Evolutionary conservation across 768 basidiomycete species (phyloP).

Genomic region (Cystofilobasidium bisporidii): DNA sequence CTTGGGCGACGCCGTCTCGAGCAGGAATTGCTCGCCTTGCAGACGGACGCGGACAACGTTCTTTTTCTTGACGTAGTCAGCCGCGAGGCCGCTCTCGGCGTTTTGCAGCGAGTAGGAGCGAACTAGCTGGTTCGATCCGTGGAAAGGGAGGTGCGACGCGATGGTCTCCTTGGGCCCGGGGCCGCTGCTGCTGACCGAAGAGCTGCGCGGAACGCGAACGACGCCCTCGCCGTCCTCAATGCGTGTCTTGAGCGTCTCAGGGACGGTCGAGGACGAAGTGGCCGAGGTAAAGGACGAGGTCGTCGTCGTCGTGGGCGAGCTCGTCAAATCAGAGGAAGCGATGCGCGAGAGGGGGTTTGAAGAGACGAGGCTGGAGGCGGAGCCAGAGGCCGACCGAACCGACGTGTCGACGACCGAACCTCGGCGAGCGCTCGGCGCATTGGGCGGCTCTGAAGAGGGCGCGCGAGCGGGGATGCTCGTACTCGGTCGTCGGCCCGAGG

Average conservation of each 20-base stretch:
- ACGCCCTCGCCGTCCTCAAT: slow-evolving; percentile 5
- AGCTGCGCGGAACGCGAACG: slow-evolving; percentile 9
- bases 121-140: slow-evolving; percentile 43
- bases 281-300: background rate
- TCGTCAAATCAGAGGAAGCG: background rate
- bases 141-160: slow-evolving; percentile 25
- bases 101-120: slow-evolving; percentile 70
- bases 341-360: background rate
- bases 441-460: background rate
- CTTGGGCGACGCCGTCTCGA: slow-evolving; percentile 74
- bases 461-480: background rate
- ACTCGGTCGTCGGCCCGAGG: slow-evolving; percentile 5
- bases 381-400: background rate
- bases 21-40: slow-evolving; percentile 91
- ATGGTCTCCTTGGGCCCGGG: slow-evolving; percentile 7
- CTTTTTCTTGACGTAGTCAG: slow-evolving; percentile 85
- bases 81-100: slow-evolving; percentile 88
- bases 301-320: background rate
- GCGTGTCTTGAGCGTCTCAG: slow-evolving; percentile 16
- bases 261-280: background rate
- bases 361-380: background rate
- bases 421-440: background rate
- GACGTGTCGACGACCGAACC: slow-evolving; percentile 5
- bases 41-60: slow-evolving; percentile 85
- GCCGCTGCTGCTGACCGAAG: background rate